Conservation (phyloP, 2,329 filamentous ascomycete species). For the Neodidymelliopsis sp. region DNA sequence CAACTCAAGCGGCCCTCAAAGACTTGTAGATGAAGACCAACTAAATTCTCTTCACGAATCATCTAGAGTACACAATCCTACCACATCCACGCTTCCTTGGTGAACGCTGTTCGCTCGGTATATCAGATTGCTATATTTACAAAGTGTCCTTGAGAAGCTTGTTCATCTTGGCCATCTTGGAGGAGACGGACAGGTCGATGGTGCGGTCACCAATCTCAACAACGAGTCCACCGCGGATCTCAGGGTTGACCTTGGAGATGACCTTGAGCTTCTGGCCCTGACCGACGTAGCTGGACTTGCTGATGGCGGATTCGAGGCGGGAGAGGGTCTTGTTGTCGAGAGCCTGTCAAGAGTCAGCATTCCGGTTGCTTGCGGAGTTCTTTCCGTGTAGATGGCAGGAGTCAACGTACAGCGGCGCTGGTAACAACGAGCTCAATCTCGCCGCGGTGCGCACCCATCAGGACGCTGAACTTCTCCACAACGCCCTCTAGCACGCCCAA, state of each 20-base stretch:
- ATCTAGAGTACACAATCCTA: slow-evolving; percentile 48
- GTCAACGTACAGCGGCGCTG: slow-evolving; percentile 77
- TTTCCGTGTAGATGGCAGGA: background rate
- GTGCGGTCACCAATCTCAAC: slow-evolving; percentile 98
- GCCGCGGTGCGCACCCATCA: slow-evolving; percentile 88
- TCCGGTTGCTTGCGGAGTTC: background rate
- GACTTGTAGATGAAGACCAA: slow-evolving; percentile 15
- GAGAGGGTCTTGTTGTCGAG: slow-evolving; percentile 86
- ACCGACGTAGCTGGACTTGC: slow-evolving; percentile 88
- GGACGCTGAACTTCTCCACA: slow-evolving; percentile 81
- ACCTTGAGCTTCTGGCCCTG: slow-evolving; percentile 98
- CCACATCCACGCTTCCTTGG: slow-evolving; percentile 22
- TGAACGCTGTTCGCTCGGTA: slow-evolving; percentile 18
- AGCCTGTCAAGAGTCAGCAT: slow-evolving; percentile 60
- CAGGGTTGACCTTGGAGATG: slow-evolving; percentile 91
- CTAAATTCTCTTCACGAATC: slow-evolving; percentile 37
- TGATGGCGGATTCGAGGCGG: slow-evolving; percentile 85
- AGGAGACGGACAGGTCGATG: slow-evolving; percentile 94
- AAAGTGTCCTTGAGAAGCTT: slow-evolving; percentile 96
- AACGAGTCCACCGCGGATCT: slow-evolving; percentile 90
- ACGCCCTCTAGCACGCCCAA: slow-evolving; percentile 82
- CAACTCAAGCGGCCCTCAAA: background rate
- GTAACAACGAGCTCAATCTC: slow-evolving; percentile 94
- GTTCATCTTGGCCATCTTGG: slow-evolving; percentile 98
- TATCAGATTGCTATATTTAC: slow-evolving; percentile 68